Conservation (phyloP, 768 basidiomycete genomes). For the Suillus subaureus region DNA sequence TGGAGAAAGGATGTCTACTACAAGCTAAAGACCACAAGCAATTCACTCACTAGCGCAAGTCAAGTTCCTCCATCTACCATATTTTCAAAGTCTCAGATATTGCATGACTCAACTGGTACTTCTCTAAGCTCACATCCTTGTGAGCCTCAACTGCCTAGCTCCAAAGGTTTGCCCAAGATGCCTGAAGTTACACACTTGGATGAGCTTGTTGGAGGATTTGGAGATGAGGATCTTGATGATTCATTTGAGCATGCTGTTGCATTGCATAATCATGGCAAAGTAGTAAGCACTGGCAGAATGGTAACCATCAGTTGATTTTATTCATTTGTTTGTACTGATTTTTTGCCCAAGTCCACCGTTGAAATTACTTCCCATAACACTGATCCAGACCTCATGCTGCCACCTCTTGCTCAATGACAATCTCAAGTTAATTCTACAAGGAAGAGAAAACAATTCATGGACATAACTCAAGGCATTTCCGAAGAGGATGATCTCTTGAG, state of each 20-base stretch:
- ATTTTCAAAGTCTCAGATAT: background rate
- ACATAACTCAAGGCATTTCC: background rate
- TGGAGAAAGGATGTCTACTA: background rate
- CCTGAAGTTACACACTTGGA: background rate
- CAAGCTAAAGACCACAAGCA: background rate
- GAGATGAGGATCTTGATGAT: background rate
- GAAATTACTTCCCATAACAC: background rate
- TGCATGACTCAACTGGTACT: background rate
- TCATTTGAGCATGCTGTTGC: background rate
- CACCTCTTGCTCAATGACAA: background rate
- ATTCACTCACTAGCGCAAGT: background rate
- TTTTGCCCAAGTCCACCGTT: background rate
- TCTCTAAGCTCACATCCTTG: background rate
- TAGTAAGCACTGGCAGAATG: background rate
- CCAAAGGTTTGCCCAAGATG: too few species aligned
- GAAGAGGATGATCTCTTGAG: background rate
- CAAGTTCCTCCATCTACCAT: background rate
- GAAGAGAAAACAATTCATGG: background rate
- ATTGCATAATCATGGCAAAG: background rate
- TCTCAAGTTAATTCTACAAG: background rate
- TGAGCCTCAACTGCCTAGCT: background rate
- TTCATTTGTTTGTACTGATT: background rate
- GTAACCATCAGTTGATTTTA: background rate
- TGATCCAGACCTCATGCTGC: background rate
- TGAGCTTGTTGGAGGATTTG: slow-evolving; percentile 3